A percentile compares a stretch with the other conserved stretches of the same genome.
Conservation (phyloP, 345 rosid genomes). For the Rhizophora apiculata region DNA sequence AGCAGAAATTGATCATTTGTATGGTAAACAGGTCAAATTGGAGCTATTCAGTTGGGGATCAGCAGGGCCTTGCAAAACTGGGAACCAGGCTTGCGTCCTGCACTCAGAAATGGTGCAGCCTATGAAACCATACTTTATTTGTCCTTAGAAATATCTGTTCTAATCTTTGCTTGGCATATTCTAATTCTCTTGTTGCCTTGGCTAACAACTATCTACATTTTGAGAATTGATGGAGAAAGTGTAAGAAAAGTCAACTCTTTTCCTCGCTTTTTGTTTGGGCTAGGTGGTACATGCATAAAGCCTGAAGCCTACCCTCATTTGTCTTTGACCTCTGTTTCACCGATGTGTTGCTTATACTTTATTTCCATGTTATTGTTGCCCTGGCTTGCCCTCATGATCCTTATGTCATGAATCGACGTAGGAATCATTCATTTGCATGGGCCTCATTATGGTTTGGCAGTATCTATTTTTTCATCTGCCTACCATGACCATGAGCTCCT, state of each 20-base stretch:
- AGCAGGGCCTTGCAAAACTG: conserved; percentile 91
- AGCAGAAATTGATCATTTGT: conserved; percentile 1
- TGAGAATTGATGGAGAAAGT: no score
- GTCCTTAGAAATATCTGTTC: not conserved
- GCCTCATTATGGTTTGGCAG: not conserved
- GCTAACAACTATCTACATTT: no score
- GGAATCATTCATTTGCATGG: no score
- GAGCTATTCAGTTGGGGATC: conserved; percentile 83
- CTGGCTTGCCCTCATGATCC: no score
- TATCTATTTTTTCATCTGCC: not conserved
- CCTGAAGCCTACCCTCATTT: no score
- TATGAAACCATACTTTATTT: not conserved
- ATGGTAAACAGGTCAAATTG: conserved; percentile 78
- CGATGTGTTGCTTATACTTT: no score
- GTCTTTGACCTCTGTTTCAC: no score
- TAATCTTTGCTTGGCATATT: not conserved
- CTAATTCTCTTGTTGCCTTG: not conserved
- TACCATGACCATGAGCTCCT: not conserved
- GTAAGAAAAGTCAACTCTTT: no score
- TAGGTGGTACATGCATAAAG: no score
- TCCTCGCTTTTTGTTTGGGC: no score
- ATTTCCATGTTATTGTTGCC: no score
- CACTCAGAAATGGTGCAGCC: conserved; percentile 68
- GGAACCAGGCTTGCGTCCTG: conserved; percentile 86
- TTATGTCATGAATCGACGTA: no score